Evolutionary conservation across 805 yeast species (phyloP).

Genomic region (Suhomyces emberorum): DNA sequence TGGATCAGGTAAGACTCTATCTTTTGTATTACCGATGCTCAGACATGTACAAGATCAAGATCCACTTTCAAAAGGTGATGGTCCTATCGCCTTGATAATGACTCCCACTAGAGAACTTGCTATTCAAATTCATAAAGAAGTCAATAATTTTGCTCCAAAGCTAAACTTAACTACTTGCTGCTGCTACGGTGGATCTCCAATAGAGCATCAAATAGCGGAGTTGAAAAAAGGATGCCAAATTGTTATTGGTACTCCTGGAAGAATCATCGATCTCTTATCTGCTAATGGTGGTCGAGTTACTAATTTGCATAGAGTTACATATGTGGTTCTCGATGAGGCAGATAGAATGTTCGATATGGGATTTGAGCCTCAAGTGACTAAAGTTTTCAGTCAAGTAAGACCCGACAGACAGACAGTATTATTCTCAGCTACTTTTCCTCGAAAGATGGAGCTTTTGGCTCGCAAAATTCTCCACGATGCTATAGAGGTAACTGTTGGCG

Average conservation of each 20-base stretch:
- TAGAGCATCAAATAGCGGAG: constrained; percentile 77
- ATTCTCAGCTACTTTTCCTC: constrained; percentile 92
- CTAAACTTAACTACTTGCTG: constrained; percentile 58
- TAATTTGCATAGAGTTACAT: constrained; percentile 65
- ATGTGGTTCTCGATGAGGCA: constrained; percentile 91
- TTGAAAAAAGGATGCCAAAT: constrained; percentile 76
- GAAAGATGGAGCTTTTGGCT: constrained; percentile 73
- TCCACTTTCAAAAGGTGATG: constrained; percentile 44
- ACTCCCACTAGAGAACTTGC: constrained; percentile 95
- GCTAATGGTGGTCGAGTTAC: constrained; percentile 78
- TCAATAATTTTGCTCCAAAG: constrained; percentile 52
- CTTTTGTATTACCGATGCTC: constrained; percentile 79
- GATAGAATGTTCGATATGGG: constrained; percentile 97
- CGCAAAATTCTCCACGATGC: constrained; percentile 60
- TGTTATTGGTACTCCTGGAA: constrained; percentile 91
- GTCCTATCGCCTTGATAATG: constrained; percentile 76
- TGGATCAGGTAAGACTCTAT: constrained; percentile 93
- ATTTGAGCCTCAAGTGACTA: constrained; percentile 91
- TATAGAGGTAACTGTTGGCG: constrained; percentile 75
- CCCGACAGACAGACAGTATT: constrained; percentile 87
- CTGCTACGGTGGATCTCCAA: constrained; percentile 88
- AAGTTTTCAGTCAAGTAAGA: constrained; percentile 69
- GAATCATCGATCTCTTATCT: constrained; percentile 83
- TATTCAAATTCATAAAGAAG: constrained; percentile 71
- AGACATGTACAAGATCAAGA: constrained; percentile 79